phyloP scores from a whole-genome alignment of 139 green algal genomes.

The Coccomyxa sp. region DNA sequence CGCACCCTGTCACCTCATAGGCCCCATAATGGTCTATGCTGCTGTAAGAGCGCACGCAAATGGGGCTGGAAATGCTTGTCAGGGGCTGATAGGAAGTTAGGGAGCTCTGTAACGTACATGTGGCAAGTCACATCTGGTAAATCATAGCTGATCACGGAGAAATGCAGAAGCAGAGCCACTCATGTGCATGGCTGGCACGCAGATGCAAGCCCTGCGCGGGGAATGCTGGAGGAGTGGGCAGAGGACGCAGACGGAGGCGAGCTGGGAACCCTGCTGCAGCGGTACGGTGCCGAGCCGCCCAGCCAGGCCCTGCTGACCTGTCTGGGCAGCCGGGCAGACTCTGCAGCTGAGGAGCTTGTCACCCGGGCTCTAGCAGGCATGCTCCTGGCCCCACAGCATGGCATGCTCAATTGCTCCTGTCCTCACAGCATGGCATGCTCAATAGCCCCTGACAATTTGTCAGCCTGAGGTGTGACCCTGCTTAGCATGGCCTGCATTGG shows the following conservation, averaged over 20 bases:
- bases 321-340: not conserved
- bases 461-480: not conserved
- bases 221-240: not conserved
- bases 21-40: too few species aligned
- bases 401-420: too few species aligned
- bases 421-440: not conserved
- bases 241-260: not conserved
- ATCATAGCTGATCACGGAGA: too few species aligned
- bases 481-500: not conserved
- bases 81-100: too few species aligned
- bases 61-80: too few species aligned
- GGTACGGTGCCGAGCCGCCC: slow-evolving; percentile 11
- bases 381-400: too few species aligned
- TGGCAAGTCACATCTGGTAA: too few species aligned
- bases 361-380: not conserved
- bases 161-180: slow-evolving; percentile 24
- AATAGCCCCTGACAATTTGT: not conserved
- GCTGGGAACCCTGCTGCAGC: slow-evolving; percentile 13
- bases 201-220: not conserved
- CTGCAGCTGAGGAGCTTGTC: slow-evolving; percentile 14
- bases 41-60: too few species aligned
- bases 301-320: not conserved
- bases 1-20: not conserved
- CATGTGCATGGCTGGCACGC: slow-evolving; percentile 22
- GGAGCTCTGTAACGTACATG: too few species aligned